Base-by-base conservation (phyloP, 176 grass and related monocot genomes). In the Carex littledalei region DNA sequence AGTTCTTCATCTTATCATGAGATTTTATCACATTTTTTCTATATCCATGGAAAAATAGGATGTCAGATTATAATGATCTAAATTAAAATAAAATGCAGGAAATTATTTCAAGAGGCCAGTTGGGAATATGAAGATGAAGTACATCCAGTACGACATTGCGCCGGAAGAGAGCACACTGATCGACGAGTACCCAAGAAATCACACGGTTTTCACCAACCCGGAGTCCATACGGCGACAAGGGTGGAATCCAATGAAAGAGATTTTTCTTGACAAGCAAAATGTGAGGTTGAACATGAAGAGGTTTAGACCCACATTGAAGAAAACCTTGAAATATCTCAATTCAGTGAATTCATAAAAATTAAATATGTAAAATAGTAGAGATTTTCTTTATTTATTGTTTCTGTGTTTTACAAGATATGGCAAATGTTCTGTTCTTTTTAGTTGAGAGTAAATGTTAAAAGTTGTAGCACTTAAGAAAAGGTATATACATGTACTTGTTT, bases 261-360 rank as follows among this genome's bases (percentile, higher is more conserved):
- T 85, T 4, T 98, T 91, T 70, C 89, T 98, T 15, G 89, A 94
- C 83, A 88, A 93, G 84, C 95, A 98, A 82, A 90, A 94, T 83
- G 92, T 98, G 45, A 82, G 89, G 63, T 85, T 98, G 31, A 81
- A 98, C 87, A 81, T 98, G 77, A 72, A 59, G 47, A 84, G 89
- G 39, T 98, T 98, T 86, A 61, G 88, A 39, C 83, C 83, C 0
- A 37, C 85, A 5, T 84, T 95, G 16, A 88, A 88, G 85, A 86
- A 95, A 86, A 83, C 91, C 77, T 84, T 95, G 4, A 70, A 57
- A 0, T 88, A 87, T 63, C 66, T 95, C 79, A 66, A 82, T 72
- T 41, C 86, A 18, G 80, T 83, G 78, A 66, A 83, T 61, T 47
- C 72, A 67, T 3, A 21, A 52, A 1, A 13, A 65, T n/a, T 4